Evolutionary conservation across 2,329 filamentous ascomycete species (phyloP).

Genomic region (Trichothecium roseum): DNA sequence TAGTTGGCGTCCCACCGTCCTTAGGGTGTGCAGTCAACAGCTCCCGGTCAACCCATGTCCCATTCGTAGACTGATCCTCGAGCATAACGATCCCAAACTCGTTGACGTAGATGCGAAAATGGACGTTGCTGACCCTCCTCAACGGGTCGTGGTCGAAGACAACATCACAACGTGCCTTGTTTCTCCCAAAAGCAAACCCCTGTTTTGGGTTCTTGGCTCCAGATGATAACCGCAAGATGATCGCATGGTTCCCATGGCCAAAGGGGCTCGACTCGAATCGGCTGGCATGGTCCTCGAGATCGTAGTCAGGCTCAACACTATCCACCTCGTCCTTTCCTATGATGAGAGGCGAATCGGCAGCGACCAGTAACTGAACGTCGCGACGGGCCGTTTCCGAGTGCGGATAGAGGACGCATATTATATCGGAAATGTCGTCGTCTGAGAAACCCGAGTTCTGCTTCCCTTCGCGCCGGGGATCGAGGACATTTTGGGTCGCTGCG

Average conservation of each 20-base stretch:
- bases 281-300: constrained; percentile 36
- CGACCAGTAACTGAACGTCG: constrained; percentile 49
- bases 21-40: constrained; percentile 43
- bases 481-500: constrained; percentile 63
- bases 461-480: constrained; percentile 72
- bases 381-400: constrained; percentile 60
- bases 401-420: constrained; percentile 81
- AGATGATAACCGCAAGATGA: constrained; percentile 74
- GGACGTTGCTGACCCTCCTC: constrained; percentile 80
- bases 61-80: constrained; percentile 91
- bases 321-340: constrained; percentile 38
- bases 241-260: constrained; percentile 49
- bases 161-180: constrained; percentile 60
- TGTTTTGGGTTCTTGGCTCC: constrained; percentile 53
- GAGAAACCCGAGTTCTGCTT: constrained; percentile 74
- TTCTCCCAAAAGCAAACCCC: constrained; percentile 84
- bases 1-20: constrained; percentile 20
- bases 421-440: constrained; percentile 75
- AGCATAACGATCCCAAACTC: constrained; percentile 81
- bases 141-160: constrained; percentile 55
- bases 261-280: constrained; percentile 33
- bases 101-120: constrained; percentile 91
- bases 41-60: constrained; percentile 71
- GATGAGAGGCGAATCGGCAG: constrained; percentile 36
- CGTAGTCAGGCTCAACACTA: constrained; percentile 40